Conservation (phyloP, 2,329 filamentous ascomycete genomes). For the Boeremia exigua region DNA sequence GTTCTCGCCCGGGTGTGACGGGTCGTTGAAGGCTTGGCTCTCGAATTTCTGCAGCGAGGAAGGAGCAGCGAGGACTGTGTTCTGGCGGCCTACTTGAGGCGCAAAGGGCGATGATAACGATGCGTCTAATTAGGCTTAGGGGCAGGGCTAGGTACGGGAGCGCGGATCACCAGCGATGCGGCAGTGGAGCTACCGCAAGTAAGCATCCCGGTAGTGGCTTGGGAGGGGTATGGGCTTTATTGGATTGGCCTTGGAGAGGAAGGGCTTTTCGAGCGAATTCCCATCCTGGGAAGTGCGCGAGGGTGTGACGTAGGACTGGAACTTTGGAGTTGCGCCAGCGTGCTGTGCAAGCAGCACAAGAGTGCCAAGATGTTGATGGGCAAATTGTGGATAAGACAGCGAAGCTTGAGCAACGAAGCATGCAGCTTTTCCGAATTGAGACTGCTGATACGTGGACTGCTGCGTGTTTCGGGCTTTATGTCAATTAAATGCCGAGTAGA, state of each 20-base stretch:
- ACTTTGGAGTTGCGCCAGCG: background rate
- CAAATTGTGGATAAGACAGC: conserved; percentile 4
- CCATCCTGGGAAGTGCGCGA: background rate
- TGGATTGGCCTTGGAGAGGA: background rate
- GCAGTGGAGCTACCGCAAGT: background rate
- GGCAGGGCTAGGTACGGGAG: background rate
- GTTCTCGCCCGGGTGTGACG: conserved; percentile 9
- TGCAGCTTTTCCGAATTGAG: conserved; percentile 1
- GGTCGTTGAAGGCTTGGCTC: background rate
- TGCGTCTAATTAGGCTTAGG: background rate
- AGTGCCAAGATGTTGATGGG: background rate
- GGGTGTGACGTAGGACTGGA: background rate
- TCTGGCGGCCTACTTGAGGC: background rate
- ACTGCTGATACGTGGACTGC: background rate
- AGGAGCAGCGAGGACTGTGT: conserved; percentile 1
- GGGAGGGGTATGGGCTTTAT: conserved; percentile 4
- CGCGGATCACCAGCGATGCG: conserved; percentile 7
- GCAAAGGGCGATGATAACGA: background rate
- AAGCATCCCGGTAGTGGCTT: conserved; percentile 1
- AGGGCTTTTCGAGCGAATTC: background rate
- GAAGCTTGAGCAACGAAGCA: conserved; percentile 1
- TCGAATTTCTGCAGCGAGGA: background rate
- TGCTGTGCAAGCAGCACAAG: background rate
- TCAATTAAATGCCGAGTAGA: background rate
- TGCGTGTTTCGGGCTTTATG: conserved; percentile 1